Evolutionary conservation across 1,284 basidiomycete species (phyloP).

Genomic region (Bjerkandera adusta): DNA sequence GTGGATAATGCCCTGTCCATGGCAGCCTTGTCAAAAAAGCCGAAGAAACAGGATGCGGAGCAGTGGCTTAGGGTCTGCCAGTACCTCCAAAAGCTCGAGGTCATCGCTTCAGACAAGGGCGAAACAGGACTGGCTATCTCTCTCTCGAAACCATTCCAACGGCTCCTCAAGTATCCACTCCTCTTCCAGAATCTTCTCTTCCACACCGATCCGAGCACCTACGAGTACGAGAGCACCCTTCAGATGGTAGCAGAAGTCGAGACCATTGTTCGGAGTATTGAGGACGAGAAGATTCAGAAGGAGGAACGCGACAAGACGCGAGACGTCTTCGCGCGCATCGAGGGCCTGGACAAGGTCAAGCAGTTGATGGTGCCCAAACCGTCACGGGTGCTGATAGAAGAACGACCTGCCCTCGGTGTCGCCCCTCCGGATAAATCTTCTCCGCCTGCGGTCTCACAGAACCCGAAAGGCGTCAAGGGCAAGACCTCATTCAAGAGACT

Average conservation of each 20-base stretch:
- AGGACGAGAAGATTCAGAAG: slow-evolving; percentile 95
- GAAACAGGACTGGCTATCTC: slow-evolving; percentile 94
- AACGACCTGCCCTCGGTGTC: slow-evolving; percentile 46
- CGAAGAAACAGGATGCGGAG: slow-evolving; percentile 74
- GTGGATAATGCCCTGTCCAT: slow-evolving; percentile 79
- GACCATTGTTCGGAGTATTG: slow-evolving; percentile 91
- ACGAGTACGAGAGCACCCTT: slow-evolving; percentile 94
- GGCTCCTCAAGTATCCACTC: slow-evolving; percentile 94
- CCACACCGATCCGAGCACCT: slow-evolving; percentile 95
- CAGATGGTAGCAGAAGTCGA: slow-evolving; percentile 98
- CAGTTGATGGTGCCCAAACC: slow-evolving; percentile 87
- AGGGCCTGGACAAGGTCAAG: slow-evolving; percentile 89
- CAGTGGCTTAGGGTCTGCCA: slow-evolving; percentile 77
- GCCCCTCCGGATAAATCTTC: slow-evolving; percentile 36
- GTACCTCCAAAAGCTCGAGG: slow-evolving; percentile 74
- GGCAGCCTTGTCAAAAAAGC: slow-evolving; percentile 61
- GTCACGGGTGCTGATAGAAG: slow-evolving; percentile 84
- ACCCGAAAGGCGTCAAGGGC: slow-evolving; percentile 60
- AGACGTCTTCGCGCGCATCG: slow-evolving; percentile 94
- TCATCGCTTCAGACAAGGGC: slow-evolving; percentile 78
- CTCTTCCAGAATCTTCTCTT: slow-evolving; percentile 97
- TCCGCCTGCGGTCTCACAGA: slow-evolving; percentile 52
- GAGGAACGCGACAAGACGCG: slow-evolving; percentile 94
- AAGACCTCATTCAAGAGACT: slow-evolving; percentile 84
- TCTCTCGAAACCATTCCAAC: slow-evolving; percentile 95